Base-by-base conservation (phyloP, 2,329 filamentous ascomycete genomes). In the Zymoseptoria passerinii region DNA sequence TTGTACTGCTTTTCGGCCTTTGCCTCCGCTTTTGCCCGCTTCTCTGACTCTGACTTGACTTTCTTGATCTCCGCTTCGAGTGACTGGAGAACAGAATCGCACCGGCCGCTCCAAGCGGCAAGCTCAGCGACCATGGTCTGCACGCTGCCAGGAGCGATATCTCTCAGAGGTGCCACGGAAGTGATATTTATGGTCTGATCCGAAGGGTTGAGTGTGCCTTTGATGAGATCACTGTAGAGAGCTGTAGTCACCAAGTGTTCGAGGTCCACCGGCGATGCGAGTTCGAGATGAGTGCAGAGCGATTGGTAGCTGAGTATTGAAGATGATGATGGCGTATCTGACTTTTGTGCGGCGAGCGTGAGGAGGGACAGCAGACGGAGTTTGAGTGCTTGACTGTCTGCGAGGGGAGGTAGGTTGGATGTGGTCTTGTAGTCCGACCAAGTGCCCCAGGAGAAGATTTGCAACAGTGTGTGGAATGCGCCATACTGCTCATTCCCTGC, bases 381-480 rank as follows among this genome's bases (percentile, higher is more conserved):
- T 77, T 99, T 99, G 63, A 86, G 81, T 50, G 80, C 76, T 77
- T 99, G 94, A 56, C 83, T 78, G 0, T 83, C 80, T 70, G 82
- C 87, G 53, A 99, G 83, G 7, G 79, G 62, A 2, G 92, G 94
- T 29, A 57, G 53, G 50, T 23, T 49, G 23, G 44, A 23, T 23
- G 35, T n/a, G 10, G 28, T 16, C 72, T 82, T 79, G 78, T 96
- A 96, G 66, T 87, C 83, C 60, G 82, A 77, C 79, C 90, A 96
- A 60, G 90, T 96, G 61, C 92, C 94, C 80, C 94, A 90, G 59
- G 91, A 89, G 75, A 99, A 99, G 68, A 95, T 86, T 74, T 92
- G 82, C 50, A 99, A 86, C 13, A 95, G 81, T 1, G 78, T 83
- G 54, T 94, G 80, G 74, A 90, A 77, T 48, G 73, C 67, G 6